These are phyloP conservation scores for Saturnispora bothae DNA, from an alignment of 805 yeast genomes.

Conservation along the genomic window DNA sequence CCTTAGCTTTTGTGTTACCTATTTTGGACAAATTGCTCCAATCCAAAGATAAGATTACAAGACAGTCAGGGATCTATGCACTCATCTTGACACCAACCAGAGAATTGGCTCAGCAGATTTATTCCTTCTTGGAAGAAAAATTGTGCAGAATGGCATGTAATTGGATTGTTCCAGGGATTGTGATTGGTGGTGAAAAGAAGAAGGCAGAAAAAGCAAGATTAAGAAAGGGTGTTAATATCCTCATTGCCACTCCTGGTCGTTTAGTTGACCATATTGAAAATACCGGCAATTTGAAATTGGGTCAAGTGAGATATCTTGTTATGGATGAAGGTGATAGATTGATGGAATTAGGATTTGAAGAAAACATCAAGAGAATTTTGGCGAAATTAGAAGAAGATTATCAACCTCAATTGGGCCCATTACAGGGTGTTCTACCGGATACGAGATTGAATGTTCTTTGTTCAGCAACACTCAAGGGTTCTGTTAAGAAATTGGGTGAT, in stretches of 20 bases:
- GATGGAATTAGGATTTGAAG: conserved; percentile 95
- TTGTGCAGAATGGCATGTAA: conserved; percentile 62
- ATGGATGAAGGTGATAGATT: conserved; percentile 95
- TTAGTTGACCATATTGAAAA: conserved; percentile 89
- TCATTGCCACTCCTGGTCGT: conserved; percentile 98
- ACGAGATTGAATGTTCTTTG: conserved; percentile 73
- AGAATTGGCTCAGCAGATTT: conserved; percentile 87
- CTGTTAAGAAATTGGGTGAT: conserved; percentile 72
- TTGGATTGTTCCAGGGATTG: conserved; percentile 87
- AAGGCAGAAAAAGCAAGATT: conserved; percentile 93
- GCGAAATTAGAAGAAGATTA: conserved; percentile 40
- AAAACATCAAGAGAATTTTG: conserved; percentile 72
- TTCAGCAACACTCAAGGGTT: conserved; percentile 86
- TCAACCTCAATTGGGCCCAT: conserved; percentile 30
- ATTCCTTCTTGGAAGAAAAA: conserved; percentile 57
- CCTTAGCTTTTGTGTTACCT: conserved; percentile 79
- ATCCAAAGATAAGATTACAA: conserved; percentile 42
- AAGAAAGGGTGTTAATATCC: conserved; percentile 88
- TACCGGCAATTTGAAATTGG: conserved; percentile 62
- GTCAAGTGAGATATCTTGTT: conserved; percentile 75
- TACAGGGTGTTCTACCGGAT: conserved; percentile 37
- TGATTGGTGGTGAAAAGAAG: conserved; percentile 97
- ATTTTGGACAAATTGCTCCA: conserved; percentile 50
- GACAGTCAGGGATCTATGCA: conserved; percentile 82
- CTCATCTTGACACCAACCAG: conserved; percentile 87